These are phyloP conservation scores for Saprolegnia diclina DNA, from an alignment of 352 stramenopile species.

Conservation along the genomic window DNA sequence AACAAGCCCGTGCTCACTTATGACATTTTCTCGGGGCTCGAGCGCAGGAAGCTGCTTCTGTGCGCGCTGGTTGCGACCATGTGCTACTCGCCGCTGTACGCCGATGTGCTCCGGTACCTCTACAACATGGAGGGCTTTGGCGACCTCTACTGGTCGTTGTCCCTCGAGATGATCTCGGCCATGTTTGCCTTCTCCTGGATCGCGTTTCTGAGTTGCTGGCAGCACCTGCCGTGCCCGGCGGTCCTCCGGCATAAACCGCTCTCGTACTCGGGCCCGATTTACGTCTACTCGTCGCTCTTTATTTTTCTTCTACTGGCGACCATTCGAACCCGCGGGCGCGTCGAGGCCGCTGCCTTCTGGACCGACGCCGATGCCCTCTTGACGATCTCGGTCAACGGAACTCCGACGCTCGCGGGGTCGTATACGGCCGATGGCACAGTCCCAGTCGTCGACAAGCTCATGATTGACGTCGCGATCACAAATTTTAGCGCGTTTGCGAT, in stretches of 20 bases:
- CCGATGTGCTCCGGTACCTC: slow-evolving; percentile 16
- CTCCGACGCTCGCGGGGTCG: background rate
- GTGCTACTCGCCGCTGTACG: slow-evolving; percentile 9
- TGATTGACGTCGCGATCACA: background rate
- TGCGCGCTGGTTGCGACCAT: background rate
- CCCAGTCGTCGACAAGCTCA: slow-evolving; percentile 12
- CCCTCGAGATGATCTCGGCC: slow-evolving; percentile 10
- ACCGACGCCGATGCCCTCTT: background rate
- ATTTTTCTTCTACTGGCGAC: background rate
- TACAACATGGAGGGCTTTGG: slow-evolving; percentile 17
- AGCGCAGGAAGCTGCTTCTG: slow-evolving; percentile 23
- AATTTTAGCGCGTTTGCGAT: background rate
- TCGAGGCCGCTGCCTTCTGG: background rate
- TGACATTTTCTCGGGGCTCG: slow-evolving; percentile 17
- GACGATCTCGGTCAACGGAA: background rate
- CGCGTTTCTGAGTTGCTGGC: background rate
- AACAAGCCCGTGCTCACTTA: slow-evolving; percentile 25
- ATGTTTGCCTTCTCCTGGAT: slow-evolving; percentile 19
- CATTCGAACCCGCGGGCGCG: too few species aligned
- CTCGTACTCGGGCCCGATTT: background rate
- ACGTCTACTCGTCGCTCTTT: slow-evolving; percentile 1
- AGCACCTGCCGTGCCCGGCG: background rate
- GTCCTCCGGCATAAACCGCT: background rate
- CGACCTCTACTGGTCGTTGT: slow-evolving; percentile 10
- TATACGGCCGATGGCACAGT: background rate